A percentile compares a stretch with the other conserved stretches of the same genome.
Evolutionary conservation across 345 rosid genomes (phyloP).

Genomic region (Cochlearia excelsa): DNA sequence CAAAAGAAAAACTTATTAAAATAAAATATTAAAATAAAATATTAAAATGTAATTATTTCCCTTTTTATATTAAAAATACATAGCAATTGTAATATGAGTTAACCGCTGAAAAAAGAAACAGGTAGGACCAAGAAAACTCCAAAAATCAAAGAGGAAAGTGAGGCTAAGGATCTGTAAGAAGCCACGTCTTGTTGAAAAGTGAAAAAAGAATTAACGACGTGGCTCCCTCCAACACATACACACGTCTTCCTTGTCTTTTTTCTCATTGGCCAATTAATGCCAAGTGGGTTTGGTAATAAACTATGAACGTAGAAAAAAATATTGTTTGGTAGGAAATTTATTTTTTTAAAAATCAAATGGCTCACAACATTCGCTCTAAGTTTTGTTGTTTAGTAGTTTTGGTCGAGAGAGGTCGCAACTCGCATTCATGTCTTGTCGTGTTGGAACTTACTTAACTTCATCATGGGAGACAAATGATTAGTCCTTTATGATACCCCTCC

Average conservation of each 20-base stretch:
- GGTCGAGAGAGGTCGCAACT: constrained; percentile 10
- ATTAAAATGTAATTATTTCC: not conserved
- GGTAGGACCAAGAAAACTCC: not conserved
- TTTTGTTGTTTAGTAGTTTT: not conserved
- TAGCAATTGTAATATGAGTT: too few relatives aligned
- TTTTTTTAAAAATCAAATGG: constrained; percentile 2
- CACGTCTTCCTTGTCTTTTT: constrained; percentile 1
- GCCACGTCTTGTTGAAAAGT: constrained; percentile 31
- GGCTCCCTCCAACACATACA: constrained; percentile 16
- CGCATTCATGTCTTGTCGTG: constrained; percentile 6
- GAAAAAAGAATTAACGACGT: not conserved
- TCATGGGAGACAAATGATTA: constrained; percentile 19
- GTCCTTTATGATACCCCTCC: constrained; percentile 23
- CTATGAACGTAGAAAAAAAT: not conserved
- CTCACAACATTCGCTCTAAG: not conserved
- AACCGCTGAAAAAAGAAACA: constrained; percentile 7
- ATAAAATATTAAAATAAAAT: too few relatives aligned
- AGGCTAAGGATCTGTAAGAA: constrained; percentile 12
- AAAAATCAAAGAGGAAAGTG: not conserved
- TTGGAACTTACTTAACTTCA: constrained; percentile 24
- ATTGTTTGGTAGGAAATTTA: not conserved
- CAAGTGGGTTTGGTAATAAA: constrained; percentile 11
- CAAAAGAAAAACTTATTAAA: too few relatives aligned
- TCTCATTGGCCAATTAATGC: not conserved
- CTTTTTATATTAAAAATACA: too few relatives aligned